Evolutionary conservation across 2,329 filamentous ascomycete species (phyloP).

Genomic region (Phialophora macrospora): DNA sequence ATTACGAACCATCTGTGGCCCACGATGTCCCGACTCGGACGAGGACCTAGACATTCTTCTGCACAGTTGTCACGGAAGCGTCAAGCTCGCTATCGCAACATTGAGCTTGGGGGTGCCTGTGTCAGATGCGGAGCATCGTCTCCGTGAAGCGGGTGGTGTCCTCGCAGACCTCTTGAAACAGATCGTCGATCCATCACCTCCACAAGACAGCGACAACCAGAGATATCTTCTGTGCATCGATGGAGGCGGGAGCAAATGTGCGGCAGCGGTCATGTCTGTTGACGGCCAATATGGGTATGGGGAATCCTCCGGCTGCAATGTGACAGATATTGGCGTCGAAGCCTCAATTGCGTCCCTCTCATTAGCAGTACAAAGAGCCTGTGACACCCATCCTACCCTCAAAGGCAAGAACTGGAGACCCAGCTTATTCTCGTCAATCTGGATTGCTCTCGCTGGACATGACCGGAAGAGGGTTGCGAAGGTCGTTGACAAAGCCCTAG

Average conservation of each 20-base stretch:
- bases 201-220: slow-evolving; percentile 17
- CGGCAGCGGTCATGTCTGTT: slow-evolving; percentile 44
- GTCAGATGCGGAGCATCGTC: slow-evolving; percentile 38
- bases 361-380: slow-evolving; percentile 40
- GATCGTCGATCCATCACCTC: not conserved
- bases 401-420: slow-evolving; percentile 9
- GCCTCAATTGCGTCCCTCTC: slow-evolving; percentile 41
- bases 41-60: slow-evolving; percentile 42
- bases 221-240: slow-evolving; percentile 48
- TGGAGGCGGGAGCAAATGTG: slow-evolving; percentile 52
- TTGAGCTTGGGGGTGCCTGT: slow-evolving; percentile 39
- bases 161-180: slow-evolving; percentile 38
- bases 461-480: slow-evolving; percentile 44
- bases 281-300: slow-evolving; percentile 42
- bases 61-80: slow-evolving; percentile 41
- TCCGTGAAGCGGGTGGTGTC: slow-evolving; percentile 40
- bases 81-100: slow-evolving; percentile 45
- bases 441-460: slow-evolving; percentile 51
- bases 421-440: slow-evolving; percentile 43
- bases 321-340: slow-evolving; percentile 43
- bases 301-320: slow-evolving; percentile 48
- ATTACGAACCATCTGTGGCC: slow-evolving; percentile 40
- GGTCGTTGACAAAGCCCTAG: slow-evolving; percentile 41
- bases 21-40: slow-evolving; percentile 37
- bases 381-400: slow-evolving; percentile 23